phyloP scores from a whole-genome alignment of 495 filamentous ascomycete genomes.

The Rostrohypoxylon terebratum region DNA sequence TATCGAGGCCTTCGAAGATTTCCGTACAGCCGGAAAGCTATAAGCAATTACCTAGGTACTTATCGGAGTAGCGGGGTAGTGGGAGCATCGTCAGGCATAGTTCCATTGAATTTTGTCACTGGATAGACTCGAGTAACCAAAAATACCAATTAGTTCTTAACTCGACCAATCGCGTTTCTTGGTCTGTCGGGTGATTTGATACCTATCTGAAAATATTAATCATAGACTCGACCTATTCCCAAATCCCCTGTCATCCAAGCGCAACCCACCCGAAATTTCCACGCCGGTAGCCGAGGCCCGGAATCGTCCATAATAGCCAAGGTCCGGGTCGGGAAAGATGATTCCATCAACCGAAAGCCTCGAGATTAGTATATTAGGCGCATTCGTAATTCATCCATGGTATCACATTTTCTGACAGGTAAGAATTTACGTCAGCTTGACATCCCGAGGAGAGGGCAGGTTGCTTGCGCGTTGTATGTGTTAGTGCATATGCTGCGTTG shows the following conservation, averaged over 20 bases:
- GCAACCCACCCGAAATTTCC: constrained; percentile 12
- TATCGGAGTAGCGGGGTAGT: background rate
- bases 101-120: constrained; percentile 12
- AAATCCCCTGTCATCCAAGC: constrained; percentile 4
- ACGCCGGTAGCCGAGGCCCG: constrained; percentile 40
- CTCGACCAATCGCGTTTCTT: background rate
- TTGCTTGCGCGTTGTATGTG: background rate
- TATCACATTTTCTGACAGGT: background rate
- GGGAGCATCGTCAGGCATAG: constrained; percentile 20
- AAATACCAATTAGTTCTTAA: constrained; percentile 12
- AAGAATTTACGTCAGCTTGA: constrained; percentile 6
- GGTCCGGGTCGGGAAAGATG: constrained; percentile 24
- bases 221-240: background rate
- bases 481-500: background rate
- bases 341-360: constrained; percentile 20
- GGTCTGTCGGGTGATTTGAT: background rate
- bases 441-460: background rate
- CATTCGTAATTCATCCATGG: background rate
- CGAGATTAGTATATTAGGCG: constrained; percentile 4
- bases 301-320: constrained; percentile 35
- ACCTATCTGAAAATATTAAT: background rate
- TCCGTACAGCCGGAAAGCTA: constrained; percentile 87
- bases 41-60: constrained; percentile 61
- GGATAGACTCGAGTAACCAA: constrained; percentile 20
- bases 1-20: constrained; percentile 84